phyloP scores from a whole-genome alignment of 257 asterid genomes.

The Jacaranda mimosifolia region DNA sequence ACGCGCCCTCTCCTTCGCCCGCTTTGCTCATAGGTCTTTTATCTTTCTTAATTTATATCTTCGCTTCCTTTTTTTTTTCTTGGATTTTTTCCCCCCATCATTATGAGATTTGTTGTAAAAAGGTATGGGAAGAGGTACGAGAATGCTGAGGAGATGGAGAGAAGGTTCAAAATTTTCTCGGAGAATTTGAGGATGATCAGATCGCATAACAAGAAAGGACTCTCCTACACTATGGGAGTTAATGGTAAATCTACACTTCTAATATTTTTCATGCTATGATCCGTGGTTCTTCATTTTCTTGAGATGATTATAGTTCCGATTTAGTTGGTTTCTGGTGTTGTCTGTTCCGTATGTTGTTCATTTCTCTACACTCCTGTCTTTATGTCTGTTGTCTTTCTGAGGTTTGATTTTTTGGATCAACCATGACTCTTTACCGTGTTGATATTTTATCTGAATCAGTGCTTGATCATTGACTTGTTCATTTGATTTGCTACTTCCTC shows the following conservation, averaged over 20 bases:
- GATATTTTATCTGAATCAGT: constrained; percentile 13
- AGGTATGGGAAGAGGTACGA: constrained; percentile 83
- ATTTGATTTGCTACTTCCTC: constrained; percentile 8
- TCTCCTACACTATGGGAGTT: constrained; percentile 78
- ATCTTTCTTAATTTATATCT: not conserved
- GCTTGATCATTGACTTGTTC: not conserved
- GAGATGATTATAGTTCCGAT: not conserved
- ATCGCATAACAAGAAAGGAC: constrained; percentile 88
- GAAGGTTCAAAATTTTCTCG: constrained; percentile 69
- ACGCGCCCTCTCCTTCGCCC: constrained; percentile 81
- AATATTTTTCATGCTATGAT: not conserved
- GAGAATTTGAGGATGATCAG: constrained; percentile 74
- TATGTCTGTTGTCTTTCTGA: constrained; percentile 24
- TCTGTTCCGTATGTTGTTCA: not conserved
- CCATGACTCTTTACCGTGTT: not conserved
- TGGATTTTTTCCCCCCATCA: not conserved
- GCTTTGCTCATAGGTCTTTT: constrained; percentile 76
- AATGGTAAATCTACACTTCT: constrained; percentile 55
- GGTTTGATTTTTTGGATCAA: not conserved
- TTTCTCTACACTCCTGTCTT: not conserved
- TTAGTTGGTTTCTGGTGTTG: not conserved
- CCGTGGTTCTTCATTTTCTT: not conserved
- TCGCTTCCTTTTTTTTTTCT: not conserved
- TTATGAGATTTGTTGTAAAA: not conserved
- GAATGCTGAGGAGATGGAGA: constrained; percentile 70